phyloP scores from a whole-genome alignment of 2,329 filamentous ascomycete species.

The Fusarium robinianum region DNA sequence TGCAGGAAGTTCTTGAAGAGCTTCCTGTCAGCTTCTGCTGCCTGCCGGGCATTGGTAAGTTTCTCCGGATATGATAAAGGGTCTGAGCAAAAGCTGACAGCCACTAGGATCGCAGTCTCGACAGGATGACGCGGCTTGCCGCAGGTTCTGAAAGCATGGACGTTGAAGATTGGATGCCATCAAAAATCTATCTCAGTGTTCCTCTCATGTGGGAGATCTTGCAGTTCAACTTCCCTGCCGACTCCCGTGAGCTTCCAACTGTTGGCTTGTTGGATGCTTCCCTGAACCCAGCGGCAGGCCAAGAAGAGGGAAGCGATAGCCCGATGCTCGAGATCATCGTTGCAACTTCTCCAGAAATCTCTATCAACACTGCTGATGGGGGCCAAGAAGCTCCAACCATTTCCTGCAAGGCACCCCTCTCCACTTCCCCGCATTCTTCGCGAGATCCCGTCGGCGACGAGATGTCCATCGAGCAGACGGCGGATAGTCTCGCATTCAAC shows the following conservation, averaged over 20 bases:
- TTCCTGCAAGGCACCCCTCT: conserved; percentile 40
- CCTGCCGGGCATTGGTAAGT: conserved; percentile 51
- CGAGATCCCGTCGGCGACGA: conserved; percentile 37
- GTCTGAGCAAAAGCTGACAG: conserved; percentile 10
- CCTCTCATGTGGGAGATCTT: conserved; percentile 58
- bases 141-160: conserved; percentile 53
- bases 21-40: conserved; percentile 52
- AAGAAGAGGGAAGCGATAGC: conserved; percentile 43
- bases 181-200: conserved; percentile 56
- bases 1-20: conserved; percentile 54
- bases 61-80: not conserved
- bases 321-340: conserved; percentile 54
- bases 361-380: conserved; percentile 55
- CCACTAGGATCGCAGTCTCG: conserved; percentile 51
- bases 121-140: conserved; percentile 54
- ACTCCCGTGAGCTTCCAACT: conserved; percentile 42
- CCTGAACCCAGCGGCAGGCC: conserved; percentile 40
- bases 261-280: conserved; percentile 50
- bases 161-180: conserved; percentile 56
- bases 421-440: conserved; percentile 30
- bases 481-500: conserved; percentile 46
- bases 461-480: conserved; percentile 38
- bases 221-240: conserved; percentile 50
- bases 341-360: conserved; percentile 56
- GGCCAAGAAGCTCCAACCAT: conserved; percentile 53